Base-by-base conservation (phyloP, 129 eudicot species). In the Helichrysum umbraculigerum region DNA sequence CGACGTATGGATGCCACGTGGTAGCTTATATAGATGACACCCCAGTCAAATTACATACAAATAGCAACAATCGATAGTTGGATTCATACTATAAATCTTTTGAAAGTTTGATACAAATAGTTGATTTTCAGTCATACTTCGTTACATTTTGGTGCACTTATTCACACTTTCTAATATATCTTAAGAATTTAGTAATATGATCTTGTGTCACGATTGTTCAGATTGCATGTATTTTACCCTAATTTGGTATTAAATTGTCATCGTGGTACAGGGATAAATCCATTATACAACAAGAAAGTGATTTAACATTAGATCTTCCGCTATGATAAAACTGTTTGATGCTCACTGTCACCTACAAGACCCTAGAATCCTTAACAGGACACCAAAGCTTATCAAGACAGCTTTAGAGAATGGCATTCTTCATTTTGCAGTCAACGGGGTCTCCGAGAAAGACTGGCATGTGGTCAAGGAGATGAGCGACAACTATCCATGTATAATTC, bases 301-400 rank as follows among this genome's bases (percentile, higher is more conserved):
- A 70, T 51, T 66, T 62, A 5, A n/a, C 22, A 33, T 52, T 58
- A 42, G 68, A 47, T 68, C 19, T 30, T 14, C 50, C 54, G 77
- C 70, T 35, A 88, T 87, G 93, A 79, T 92, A 73, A 92, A 85
- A 73, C 90, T 92, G 57, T 92, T 92, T 78, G 96, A 92, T 88
- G 82, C 96, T 79, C 98, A 92, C 73, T 92, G 98, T 78, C 98
- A 92, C 91, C 83, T 92, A 44, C 98, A 92, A 85, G 96, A 89
- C 76, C 86, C 91, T 16, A 83, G 85, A 82, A 79, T 89, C 68
- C 66, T 71, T 11, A 64, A 81, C 33, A 57, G 59, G 77, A 81
- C 83, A 54, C 91, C 96, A 5, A 75, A 84, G 67, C 78, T 88
- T n/a, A 86, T 92, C 59, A 79, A 72, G n/a, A 87, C 86, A 4